Conservation (phyloP, 2,329 filamentous ascomycete genomes). For the Nemania sp. region DNA sequence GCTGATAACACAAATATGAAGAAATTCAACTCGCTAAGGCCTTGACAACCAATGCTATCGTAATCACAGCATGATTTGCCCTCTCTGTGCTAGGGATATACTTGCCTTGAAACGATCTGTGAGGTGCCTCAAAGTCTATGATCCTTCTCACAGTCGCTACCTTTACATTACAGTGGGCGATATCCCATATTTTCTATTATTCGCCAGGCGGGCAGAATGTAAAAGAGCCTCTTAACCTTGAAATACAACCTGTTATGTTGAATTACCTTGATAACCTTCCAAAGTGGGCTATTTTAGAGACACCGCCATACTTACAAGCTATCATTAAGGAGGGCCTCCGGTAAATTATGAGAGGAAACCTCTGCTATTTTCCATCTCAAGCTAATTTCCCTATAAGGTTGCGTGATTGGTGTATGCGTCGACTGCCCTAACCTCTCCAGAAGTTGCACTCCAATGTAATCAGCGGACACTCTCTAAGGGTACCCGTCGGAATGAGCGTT, state of each 20-base stretch:
- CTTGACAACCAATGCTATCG: not conserved
- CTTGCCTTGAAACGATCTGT: too few relatives aligned
- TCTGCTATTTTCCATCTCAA: too few relatives aligned
- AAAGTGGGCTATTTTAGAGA: too few relatives aligned
- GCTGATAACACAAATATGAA: not conserved
- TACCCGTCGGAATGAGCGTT: not conserved
- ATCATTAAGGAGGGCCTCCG: too few relatives aligned
- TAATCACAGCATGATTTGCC: not conserved
- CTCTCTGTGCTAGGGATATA: not conserved
- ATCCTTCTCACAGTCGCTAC: not conserved
- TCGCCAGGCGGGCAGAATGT: not conserved
- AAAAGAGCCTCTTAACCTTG: not conserved
- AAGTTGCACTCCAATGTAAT: slow-evolving; percentile 3
- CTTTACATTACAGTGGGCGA: not conserved
- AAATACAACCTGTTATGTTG: slow-evolving; percentile 6
- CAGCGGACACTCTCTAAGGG: not conserved
- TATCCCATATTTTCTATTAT: not conserved
- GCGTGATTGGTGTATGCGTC: not conserved
- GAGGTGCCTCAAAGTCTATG: too few relatives aligned
- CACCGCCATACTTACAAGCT: too few relatives aligned
- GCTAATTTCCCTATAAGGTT: not conserved
- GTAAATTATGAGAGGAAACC: too few relatives aligned
- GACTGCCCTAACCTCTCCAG: not conserved
- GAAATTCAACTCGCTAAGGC: not conserved
- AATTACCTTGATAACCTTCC: not conserved